Evolutionary conservation across 345 rosid genomes (phyloP), one percentile per base, ranked within the genome.

Genomic region (Cochlearia excelsa): DNA sequence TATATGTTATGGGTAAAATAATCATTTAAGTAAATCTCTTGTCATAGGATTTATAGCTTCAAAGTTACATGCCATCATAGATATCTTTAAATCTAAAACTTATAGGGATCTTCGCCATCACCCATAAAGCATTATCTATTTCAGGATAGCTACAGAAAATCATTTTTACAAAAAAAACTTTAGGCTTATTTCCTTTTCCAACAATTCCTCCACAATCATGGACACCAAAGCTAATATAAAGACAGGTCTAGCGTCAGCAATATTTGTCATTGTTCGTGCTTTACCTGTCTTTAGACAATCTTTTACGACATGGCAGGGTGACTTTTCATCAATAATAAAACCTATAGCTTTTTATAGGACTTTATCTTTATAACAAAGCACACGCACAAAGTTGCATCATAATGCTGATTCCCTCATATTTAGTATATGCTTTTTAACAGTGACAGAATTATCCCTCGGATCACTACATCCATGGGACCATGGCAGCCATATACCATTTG

Each of bases 151-250:
- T 52, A 65, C 52, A 71, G 39, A 64, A 16, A 57, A 58, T 46
- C 30, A 45, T 41, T 44, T 58, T 2, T 1, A 16, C 34, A 59
- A 34, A 10, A 45, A 27, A 46, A 52, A 33, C 66, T 58, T 71
- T 71, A 71, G 45, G 56, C 65, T 26, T 46, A 65, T 64, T 34
- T 69, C 68, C 70, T 65, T 71, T 70, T 71, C 74, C 38, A 51
- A 58, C 66, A 71, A 63, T 57, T 64, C 75, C 51, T 70, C 56
- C 56, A 70, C 75, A 70, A 63, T 63, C 64, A 70, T 70, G 52
- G 74, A 64, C 31, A 39, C 54, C 50, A 63, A 58, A 71, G 75
- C 61, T 39, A 58, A 58, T 51, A 64, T 46, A 71, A 71, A 71
- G 61, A 46, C 54, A 37, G 51, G 23, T 51, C 35, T 46, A 65